A percentile compares a stretch with the other conserved stretches of the same genome.
Conservation (phyloP, 805 yeast species). For the Maudiozyma barnettii region DNA sequence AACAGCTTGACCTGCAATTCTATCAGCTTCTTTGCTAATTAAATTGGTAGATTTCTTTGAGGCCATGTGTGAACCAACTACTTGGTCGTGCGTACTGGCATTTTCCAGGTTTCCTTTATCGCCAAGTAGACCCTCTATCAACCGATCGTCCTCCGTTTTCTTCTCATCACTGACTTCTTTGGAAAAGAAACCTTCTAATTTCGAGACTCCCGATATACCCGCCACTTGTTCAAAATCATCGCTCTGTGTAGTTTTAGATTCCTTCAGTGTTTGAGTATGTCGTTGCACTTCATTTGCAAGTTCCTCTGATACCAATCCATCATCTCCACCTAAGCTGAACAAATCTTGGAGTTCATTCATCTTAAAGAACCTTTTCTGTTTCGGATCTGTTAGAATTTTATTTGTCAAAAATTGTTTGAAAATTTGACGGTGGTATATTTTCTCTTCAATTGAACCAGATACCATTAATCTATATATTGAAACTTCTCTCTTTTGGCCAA, state of each 20-base stretch:
- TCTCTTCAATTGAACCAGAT: constrained; percentile 93
- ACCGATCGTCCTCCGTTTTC: constrained; percentile 45
- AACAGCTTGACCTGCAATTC: constrained; percentile 44
- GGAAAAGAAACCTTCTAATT: constrained; percentile 53
- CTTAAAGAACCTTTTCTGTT: constrained; percentile 86
- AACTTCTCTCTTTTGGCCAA: constrained; percentile 90
- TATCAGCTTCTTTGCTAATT: constrained; percentile 53
- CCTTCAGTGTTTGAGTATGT: constrained; percentile 36
- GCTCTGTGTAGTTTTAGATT: constrained; percentile 32
- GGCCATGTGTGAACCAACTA: constrained; percentile 41
- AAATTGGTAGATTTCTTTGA: constrained; percentile 23
- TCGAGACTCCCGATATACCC: constrained; percentile 60
- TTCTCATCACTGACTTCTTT: constrained; percentile 33
- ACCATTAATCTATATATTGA: constrained; percentile 85
- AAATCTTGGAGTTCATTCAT: constrained; percentile 85
- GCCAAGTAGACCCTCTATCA: constrained; percentile 70
- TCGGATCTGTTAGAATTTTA: constrained; percentile 90
- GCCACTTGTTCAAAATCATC: constrained; percentile 66
- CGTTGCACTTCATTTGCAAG: constrained; percentile 49
- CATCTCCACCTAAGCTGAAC: constrained; percentile 68
- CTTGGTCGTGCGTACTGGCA: constrained; percentile 68
- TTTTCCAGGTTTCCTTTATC: constrained; percentile 57
- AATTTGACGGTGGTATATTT: constrained; percentile 92
- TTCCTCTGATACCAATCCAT: constrained; percentile 32
- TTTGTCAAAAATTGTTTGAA: constrained; percentile 91